Evolutionary conservation across 2,329 filamentous ascomycete genomes (phyloP), one percentile per base, ranked within the genome.

Genomic region (Ampelomyces quisqualis): DNA sequence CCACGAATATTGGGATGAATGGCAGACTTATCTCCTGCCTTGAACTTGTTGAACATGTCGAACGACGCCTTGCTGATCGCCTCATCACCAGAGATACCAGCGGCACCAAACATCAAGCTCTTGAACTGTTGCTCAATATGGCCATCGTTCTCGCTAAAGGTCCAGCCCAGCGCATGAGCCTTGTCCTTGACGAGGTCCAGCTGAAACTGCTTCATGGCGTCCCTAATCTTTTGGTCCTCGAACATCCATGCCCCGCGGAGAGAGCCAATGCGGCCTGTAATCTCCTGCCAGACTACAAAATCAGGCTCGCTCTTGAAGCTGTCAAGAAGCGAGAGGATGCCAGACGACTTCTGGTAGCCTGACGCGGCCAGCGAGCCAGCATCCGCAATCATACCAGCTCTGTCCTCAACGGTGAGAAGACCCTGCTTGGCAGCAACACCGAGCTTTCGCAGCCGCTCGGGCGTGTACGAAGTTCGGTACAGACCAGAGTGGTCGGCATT

Each of bases 51-150:
- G 67, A 96, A 95, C 86, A 96, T 94, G 19, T 90, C 87, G 70
- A 90, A 86, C 6, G 90, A 86, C 6, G 89, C 88, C 34, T 82
- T 77, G 62, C 91, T 81, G 47, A 95, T 81, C 53, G 79, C 76
- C 58, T 90, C 75, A 59, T 97, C 91, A 22, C 89, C 90, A 31
- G 84, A 79, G 53, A 88, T 75, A 43, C 90, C 91, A 35, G 91
- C 89, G 54, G 78, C 81, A 47, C 87, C 86, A 65, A 97, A 97
- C 66, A 96, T 79, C 64, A 96, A 80, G 10, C 83, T 84, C 76
- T 97, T 97, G 78, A 95, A 94, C 67, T 96, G 90, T 69, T 95
- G 90, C 67, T 90, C 78, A 53, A 96, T 84, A 64, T 96, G 90
- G 34, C 86, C 88, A 58, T 97, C 91, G 3, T 78, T 78, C 18